Conservation (phyloP, 225 moss, liverwort and hornwort species). For the Sphagnum tenellum region DNA sequence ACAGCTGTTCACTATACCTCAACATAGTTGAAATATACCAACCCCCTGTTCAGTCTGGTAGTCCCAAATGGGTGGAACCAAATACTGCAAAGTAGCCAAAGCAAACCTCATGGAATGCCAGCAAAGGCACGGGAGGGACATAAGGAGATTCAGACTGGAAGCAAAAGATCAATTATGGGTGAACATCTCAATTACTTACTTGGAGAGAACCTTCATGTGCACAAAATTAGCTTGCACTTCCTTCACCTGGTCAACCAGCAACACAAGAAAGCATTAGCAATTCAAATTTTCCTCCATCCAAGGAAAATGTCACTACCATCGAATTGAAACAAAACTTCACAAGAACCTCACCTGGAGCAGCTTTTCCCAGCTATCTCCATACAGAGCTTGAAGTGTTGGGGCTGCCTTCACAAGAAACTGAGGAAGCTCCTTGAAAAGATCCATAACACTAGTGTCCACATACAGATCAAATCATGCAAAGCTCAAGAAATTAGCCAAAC, state of each 20-base stretch:
- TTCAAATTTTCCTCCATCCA: not conserved
- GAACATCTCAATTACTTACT: constrained; percentile 35
- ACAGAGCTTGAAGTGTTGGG: constrained; percentile 46
- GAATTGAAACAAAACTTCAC: not conserved
- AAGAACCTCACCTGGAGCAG: constrained; percentile 56
- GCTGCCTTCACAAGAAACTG: constrained; percentile 82
- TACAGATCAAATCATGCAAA: not conserved
- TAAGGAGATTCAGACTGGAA: too few species aligned
- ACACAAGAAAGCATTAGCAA: constrained; percentile 9
- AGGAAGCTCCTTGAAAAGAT: constrained; percentile 92
- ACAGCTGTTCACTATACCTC: too few species aligned
- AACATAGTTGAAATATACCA: too few species aligned
- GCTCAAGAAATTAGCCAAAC: too few species aligned
- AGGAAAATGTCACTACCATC: not conserved
- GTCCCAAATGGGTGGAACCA: too few species aligned
- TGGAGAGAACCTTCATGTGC: constrained; percentile 74
- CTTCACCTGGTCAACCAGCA: constrained; percentile 47
- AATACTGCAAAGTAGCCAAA: too few species aligned
- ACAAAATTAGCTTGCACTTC: constrained; percentile 95
- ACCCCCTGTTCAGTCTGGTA: too few species aligned
- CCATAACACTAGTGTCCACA: constrained; percentile 48
- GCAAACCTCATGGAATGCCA: too few species aligned
- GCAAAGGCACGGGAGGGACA: too few species aligned
- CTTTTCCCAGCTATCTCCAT: constrained; percentile 87
- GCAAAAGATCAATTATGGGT: not conserved